Conservation (phyloP, 169 alveolate genomes). For the Amoebophrya sp. region DNA sequence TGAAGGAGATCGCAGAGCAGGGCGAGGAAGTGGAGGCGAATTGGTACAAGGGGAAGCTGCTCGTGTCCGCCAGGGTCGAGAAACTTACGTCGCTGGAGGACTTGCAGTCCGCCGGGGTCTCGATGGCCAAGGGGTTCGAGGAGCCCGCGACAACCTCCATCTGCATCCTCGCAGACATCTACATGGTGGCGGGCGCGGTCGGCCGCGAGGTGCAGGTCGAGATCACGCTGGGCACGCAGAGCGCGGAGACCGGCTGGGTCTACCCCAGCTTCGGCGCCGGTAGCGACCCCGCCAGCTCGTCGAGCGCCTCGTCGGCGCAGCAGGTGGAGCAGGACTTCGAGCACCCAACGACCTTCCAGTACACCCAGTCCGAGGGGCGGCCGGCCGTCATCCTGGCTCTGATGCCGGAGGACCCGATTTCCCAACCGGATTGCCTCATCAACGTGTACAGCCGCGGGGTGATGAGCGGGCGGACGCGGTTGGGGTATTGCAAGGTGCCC, state of each 20-base stretch:
- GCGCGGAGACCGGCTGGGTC: neutral
- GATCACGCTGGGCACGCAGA: neutral
- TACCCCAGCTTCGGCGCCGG: neutral
- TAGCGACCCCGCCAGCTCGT: too few species aligned
- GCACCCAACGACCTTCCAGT: neutral
- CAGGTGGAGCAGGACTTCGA: neutral
- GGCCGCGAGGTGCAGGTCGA: conserved; percentile 6
- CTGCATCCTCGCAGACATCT: neutral
- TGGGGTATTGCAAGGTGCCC: neutral
- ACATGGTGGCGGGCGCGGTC: conserved; percentile 26
- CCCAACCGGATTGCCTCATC: conserved; percentile 2
- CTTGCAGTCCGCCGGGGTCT: neutral
- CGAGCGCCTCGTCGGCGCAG: neutral
- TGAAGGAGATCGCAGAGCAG: neutral
- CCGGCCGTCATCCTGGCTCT: neutral
- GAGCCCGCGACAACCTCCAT: neutral
- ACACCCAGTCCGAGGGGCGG: neutral
- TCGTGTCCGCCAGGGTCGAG: neutral
- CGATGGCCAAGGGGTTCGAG: neutral
- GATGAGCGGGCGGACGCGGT: neutral
- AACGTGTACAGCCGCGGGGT: conserved; percentile 9
- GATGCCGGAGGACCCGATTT: neutral
- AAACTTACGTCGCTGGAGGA: neutral
- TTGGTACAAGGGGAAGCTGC: neutral
- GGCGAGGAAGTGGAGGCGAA: conserved; percentile 13